Percentiles rank a stretch among this genome's conserved stretches.
Conservation (phyloP, 495 filamentous ascomycete species). For the Neurospora discreta region DNA sequence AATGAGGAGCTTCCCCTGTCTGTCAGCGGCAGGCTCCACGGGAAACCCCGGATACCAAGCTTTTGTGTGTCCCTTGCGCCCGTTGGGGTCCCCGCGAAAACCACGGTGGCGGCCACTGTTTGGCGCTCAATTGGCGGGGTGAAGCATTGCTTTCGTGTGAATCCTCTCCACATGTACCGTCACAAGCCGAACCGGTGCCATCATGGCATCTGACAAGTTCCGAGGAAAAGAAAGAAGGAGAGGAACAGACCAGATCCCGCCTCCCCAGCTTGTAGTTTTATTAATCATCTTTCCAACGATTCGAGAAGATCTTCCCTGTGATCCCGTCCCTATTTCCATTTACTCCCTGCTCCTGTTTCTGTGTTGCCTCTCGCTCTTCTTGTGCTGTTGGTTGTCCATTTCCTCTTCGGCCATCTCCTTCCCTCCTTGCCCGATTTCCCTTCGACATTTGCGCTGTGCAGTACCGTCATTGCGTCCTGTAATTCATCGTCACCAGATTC, state of each 20-base stretch:
- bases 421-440: neutral
- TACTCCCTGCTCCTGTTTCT: neutral
- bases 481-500: neutral
- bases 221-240: neutral
- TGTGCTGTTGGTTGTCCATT: too few species aligned
- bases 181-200: conserved; percentile 28
- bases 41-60: conserved; percentile 1
- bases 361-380: too few species aligned
- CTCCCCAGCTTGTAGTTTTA: neutral
- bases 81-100: conserved; percentile 1
- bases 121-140: conserved; percentile 4
- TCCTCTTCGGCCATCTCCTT: neutral
- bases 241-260: neutral
- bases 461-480: neutral
- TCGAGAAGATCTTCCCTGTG: neutral
- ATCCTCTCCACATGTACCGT: conserved; percentile 14
- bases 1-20: neutral
- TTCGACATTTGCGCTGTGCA: neutral
- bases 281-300: neutral
- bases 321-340: neutral
- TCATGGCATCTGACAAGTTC: conserved; percentile 1
- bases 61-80: neutral
- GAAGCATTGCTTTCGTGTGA: neutral
- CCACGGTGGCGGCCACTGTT: neutral
- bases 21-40: neutral